Conservation (phyloP, 2,329 filamentous ascomycete species). For the Periconia macrospinosa region DNA sequence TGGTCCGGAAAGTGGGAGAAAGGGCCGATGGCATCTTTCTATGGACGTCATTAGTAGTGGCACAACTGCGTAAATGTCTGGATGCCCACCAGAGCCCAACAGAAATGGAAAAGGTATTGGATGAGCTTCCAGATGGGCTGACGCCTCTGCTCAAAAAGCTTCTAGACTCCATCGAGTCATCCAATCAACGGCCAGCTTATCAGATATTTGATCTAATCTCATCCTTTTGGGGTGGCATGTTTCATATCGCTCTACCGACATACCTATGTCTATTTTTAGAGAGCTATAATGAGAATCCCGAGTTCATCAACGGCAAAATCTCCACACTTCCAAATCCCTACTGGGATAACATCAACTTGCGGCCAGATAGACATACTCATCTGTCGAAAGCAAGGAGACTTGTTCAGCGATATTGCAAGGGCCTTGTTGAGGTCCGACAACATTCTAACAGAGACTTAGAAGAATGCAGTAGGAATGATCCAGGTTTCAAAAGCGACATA, state of each 20-base stretch:
- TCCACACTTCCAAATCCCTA: not conserved
- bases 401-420: too few relatives aligned
- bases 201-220: too few relatives aligned
- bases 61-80: not conserved
- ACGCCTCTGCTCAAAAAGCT: too few relatives aligned
- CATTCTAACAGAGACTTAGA: not conserved
- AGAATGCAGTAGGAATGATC: not conserved
- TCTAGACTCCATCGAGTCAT: too few relatives aligned
- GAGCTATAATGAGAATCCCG: not conserved
- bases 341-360: not conserved
- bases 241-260: too few relatives aligned
- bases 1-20: not conserved
- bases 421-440: too few relatives aligned
- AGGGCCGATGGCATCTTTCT: conserved; percentile 11
- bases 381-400: too few relatives aligned
- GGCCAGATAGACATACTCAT: too few relatives aligned
- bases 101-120: conserved; percentile 2
- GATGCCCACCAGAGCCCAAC: conserved; percentile 1
- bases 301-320: not conserved
- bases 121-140: too few relatives aligned
- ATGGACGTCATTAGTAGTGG: conserved; percentile 10
- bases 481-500: not conserved
- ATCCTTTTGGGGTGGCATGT: too few relatives aligned
- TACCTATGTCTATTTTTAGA: not conserved
- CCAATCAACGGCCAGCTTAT: too few relatives aligned